Base-by-base conservation (phyloP, 2,329 filamentous ascomycete genomes). In the Coniella vitis region DNA sequence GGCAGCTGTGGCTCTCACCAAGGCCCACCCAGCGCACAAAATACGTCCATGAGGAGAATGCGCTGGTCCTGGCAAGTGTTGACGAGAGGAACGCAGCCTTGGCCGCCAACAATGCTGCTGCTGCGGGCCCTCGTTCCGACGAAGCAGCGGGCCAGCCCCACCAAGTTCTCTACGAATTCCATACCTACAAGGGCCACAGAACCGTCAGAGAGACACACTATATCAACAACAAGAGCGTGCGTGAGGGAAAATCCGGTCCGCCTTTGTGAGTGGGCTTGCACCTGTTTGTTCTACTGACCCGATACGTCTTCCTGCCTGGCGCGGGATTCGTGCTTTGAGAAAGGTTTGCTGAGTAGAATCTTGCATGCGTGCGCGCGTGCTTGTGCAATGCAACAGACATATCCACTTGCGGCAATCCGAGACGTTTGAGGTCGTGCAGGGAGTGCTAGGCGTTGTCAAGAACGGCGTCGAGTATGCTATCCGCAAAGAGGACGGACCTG, bases 351-450 rank as follows among this genome's bases (percentile, higher is more conserved):
- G 25, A 29, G 25, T 10, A 5, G 5, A 29, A 10, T 5, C 25
- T 5, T 29, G 25, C 10, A 29, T 29, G 5, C 4, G 3, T 37
- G 35, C 35, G n/a, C n/a, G n/a, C 17, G 4, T 31, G n/a, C 38
- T 39, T n/a, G 29, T 31, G 19, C 14, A 25, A 14, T n/a, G 14
- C 4, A 22, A 19, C 5, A 48, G 45, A 20, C 49, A 52, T 19
- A 52, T 52, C 19, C 50, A 52, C 8, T 20, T 50, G 12, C 43
- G 42, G 4, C 51, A 53, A 35, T 32, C 20, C 9, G 51, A 53
- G 25, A 38, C 31, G 4, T 53, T 53, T 12, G 42, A 53, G 39
- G 51, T 53, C 10, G 38, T 40, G 38, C 47, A 53, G 39, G 51
- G 51, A 7, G 39, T 49, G 4, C 21, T 53, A 1, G 51, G 42